Percentiles rank a stretch among this genome's conserved stretches.
These are phyloP conservation scores for Lodderomyces metapsilosis DNA, from an alignment of 1,139 yeast genomes.

Conservation along the genomic window DNA sequence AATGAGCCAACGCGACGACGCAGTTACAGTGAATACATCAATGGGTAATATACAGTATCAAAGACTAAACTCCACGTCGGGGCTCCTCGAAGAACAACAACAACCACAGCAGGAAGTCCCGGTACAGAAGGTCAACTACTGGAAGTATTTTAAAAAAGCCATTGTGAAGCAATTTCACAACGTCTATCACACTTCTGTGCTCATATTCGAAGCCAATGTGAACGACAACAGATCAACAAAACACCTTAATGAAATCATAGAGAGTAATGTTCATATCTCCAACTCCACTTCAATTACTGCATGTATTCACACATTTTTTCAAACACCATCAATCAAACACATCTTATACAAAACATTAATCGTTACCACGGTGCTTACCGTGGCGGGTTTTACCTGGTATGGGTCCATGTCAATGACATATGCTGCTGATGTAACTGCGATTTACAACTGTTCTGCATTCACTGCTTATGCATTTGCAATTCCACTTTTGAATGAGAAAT, in stretches of 20 bases:
- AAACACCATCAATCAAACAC: slow-evolving; percentile 49
- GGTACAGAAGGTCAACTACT: slow-evolving; percentile 18
- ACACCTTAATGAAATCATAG: slow-evolving; percentile 36
- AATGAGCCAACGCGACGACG: slow-evolving; percentile 7
- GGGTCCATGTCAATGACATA: slow-evolving; percentile 79
- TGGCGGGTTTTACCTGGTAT: slow-evolving; percentile 87
- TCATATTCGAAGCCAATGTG: slow-evolving; percentile 42
- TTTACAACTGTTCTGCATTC: slow-evolving; percentile 86
- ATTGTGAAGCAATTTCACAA: slow-evolving; percentile 50
- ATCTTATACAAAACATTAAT: slow-evolving; percentile 43
- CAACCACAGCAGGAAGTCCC: slow-evolving; percentile 12
- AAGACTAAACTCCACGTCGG: slow-evolving; percentile 25
- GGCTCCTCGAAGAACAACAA: slow-evolving; percentile 27
- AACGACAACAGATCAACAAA: slow-evolving; percentile 35
- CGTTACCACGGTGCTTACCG: slow-evolving; percentile 58
- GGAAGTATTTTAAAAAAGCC: slow-evolving; percentile 40
- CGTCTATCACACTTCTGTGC: slow-evolving; percentile 51
- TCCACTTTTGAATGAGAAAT: slow-evolving; percentile 64
- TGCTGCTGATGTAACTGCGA: slow-evolving; percentile 85
- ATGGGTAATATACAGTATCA: slow-evolving; percentile 22
- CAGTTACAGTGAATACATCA: neutral
- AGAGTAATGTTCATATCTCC: slow-evolving; percentile 43
- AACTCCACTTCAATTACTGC: slow-evolving; percentile 35
- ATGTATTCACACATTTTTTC: slow-evolving; percentile 36
- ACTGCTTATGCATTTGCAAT: slow-evolving; percentile 86